phyloP scores from a whole-genome alignment of 108 stramenopile species.

The Chaetoceros tenuissimus region DNA sequence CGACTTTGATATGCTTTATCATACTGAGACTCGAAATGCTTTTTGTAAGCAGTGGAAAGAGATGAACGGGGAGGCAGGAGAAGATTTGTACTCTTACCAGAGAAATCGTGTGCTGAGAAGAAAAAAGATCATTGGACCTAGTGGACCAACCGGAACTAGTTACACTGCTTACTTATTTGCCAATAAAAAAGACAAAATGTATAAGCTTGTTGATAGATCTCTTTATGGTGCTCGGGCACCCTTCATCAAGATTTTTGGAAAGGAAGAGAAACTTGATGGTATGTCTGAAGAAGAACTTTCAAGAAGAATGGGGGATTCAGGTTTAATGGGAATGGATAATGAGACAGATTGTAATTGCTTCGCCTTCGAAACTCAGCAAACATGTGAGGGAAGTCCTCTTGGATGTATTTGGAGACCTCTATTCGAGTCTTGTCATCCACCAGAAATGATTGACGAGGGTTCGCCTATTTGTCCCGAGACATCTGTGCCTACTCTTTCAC shows the following conservation, averaged over 20 bases:
- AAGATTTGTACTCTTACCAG: constrained; percentile 39
- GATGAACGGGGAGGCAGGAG: constrained; percentile 37
- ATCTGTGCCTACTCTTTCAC: constrained; percentile 38
- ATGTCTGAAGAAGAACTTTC: constrained; percentile 35
- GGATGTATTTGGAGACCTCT: constrained; percentile 33
- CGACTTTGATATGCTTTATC: constrained; percentile 43
- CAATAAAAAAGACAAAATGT: constrained; percentile 43
- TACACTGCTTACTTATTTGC: constrained; percentile 34
- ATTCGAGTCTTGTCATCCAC: constrained; percentile 37
- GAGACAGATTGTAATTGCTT: constrained; percentile 48
- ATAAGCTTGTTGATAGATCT: constrained; percentile 51
- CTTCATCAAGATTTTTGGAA: constrained; percentile 44
- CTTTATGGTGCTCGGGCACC: constrained; percentile 43
- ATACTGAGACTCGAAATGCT: constrained; percentile 30
- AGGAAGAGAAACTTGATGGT: constrained; percentile 49
- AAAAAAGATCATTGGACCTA: constrained; percentile 46
- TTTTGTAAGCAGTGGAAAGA: constrained; percentile 52
- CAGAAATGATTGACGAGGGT: constrained; percentile 45
- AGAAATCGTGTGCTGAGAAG: constrained; percentile 33
- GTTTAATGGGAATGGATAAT: constrained; percentile 27
- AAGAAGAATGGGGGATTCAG: constrained; percentile 19
- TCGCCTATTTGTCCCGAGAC: constrained; percentile 44
- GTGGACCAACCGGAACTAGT: constrained; percentile 38
- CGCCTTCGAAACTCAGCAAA: constrained; percentile 32
- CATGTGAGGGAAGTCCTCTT: constrained; percentile 34